These are phyloP conservation scores for Naganishia sp. DNA, from an alignment of 1,284 basidiomycete species.

Conservation along the genomic window DNA sequence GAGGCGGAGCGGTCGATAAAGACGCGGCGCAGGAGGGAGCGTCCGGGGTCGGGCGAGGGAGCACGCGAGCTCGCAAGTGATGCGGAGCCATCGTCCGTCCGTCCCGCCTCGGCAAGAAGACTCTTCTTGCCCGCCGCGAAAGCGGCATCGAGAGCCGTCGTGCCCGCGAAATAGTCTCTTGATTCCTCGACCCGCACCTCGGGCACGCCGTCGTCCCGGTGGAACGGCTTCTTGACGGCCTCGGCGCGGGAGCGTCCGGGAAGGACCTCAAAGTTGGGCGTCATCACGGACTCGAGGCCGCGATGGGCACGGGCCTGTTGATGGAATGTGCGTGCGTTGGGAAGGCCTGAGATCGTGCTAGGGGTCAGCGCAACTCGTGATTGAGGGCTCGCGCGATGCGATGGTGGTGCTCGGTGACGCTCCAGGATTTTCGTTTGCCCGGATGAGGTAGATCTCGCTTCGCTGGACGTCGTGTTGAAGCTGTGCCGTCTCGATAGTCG, in stretches of 20 bases:
- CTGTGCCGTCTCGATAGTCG: too few relatives aligned
- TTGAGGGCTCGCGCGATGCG: not conserved
- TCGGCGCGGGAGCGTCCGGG: constrained; percentile 26
- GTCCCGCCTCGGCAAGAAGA: not conserved
- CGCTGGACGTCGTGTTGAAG: too few relatives aligned
- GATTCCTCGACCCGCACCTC: constrained; percentile 5
- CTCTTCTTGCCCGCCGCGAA: not conserved
- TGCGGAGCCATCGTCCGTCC: constrained; percentile 4
- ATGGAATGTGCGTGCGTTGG: constrained; percentile 42
- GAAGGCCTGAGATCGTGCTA: constrained; percentile 35
- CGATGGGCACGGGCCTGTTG: constrained; percentile 48
- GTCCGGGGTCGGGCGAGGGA: constrained; percentile 24
- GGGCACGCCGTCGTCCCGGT: not conserved
- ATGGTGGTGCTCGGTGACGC: not conserved
- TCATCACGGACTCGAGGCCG: constrained; percentile 38
- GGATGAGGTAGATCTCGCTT: too few relatives aligned
- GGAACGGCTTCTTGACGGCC: not conserved
- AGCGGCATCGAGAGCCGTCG: constrained; percentile 20
- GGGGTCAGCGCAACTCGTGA: not conserved
- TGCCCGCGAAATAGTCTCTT: constrained; percentile 15
- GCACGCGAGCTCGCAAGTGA: constrained; percentile 26
- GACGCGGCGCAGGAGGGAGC: constrained; percentile 46
- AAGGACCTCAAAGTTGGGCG: constrained; percentile 47
- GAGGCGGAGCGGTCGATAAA: constrained; percentile 51
- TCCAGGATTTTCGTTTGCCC: too few relatives aligned